Evolutionary conservation across 192 early-diverging fungal genomes (phyloP).

Genomic region (Entomortierella beljakovae): DNA sequence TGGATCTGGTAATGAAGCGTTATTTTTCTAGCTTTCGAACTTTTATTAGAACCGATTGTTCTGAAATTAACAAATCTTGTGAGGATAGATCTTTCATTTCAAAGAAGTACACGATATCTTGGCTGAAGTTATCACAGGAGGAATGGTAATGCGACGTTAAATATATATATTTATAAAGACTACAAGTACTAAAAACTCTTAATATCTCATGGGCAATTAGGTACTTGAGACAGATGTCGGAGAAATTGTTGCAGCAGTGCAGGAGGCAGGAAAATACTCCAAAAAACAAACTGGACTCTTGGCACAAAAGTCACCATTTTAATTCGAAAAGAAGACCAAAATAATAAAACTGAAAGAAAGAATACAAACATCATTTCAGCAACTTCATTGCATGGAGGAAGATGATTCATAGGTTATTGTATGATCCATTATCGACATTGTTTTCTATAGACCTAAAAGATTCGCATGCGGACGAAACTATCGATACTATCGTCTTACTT

Average conservation of each 20-base stretch:
- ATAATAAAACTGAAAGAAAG: not conserved
- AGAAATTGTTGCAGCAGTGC: slow-evolving; percentile 79
- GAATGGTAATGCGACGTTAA: slow-evolving; percentile 71
- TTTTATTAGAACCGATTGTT: not conserved
- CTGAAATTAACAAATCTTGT: not conserved
- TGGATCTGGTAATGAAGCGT: slow-evolving; percentile 79
- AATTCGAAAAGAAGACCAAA: not conserved
- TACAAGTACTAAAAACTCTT: not conserved
- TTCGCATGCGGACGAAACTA: too few species aligned
- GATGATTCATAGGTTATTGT: too few species aligned
- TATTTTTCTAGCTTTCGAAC: not conserved
- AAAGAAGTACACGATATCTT: slow-evolving; percentile 90
- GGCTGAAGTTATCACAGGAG: slow-evolving; percentile 89
- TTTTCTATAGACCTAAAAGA: too few species aligned
- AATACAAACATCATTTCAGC: too few species aligned
- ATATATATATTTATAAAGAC: not conserved
- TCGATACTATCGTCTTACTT: too few species aligned
- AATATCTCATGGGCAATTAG: slow-evolving; percentile 23
- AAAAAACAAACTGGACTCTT: slow-evolving; percentile 61
- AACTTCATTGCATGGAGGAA: too few species aligned
- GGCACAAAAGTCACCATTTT: slow-evolving; percentile 49
- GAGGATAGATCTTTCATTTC: slow-evolving; percentile 86
- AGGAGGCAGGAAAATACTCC: slow-evolving; percentile 69
- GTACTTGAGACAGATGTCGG: slow-evolving; percentile 81
- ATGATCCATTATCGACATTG: too few species aligned